These are phyloP conservation scores for Nasturtium officinale DNA, from an alignment of 345 rosid species.

Conservation along the genomic window DNA sequence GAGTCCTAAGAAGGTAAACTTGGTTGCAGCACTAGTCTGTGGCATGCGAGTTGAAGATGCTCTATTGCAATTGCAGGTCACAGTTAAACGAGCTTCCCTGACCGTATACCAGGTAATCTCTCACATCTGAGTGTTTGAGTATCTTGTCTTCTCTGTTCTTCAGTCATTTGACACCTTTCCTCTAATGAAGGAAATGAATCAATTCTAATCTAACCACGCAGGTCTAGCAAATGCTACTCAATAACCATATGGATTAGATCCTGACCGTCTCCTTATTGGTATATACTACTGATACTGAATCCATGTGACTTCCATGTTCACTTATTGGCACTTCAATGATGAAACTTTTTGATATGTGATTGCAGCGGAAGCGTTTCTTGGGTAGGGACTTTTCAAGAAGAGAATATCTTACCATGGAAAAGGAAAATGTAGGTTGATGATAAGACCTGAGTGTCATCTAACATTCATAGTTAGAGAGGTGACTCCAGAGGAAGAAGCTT, in stretches of 20 bases:
- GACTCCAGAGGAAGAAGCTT: conserved; percentile 83
- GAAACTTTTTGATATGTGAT: conserved; percentile 26
- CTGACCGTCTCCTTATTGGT: conserved; percentile 87
- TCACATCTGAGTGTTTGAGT: not conserved
- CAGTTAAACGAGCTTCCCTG: conserved; percentile 77
- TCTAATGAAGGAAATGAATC: not conserved
- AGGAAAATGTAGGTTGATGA: conserved; percentile 63
- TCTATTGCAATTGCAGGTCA: conserved; percentile 85
- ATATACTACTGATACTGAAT: conserved; percentile 35
- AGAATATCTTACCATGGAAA: conserved; percentile 65
- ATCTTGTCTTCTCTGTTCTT: not conserved
- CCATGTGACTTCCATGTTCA: not conserved
- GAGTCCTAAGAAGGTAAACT: conserved; percentile 96
- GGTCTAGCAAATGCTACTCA: conserved; percentile 92
- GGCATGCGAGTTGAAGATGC: conserved; percentile 99
- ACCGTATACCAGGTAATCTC: conserved; percentile 78
- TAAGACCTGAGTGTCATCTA: conserved; percentile 71
- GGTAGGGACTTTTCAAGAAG: conserved; percentile 76
- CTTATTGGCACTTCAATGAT: not conserved
- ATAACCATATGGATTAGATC: conserved; percentile 89
- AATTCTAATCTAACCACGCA: conserved; percentile 59
- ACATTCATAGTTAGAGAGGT: conserved; percentile 84
- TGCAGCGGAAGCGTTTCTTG: conserved; percentile 92
- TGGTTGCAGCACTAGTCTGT: conserved; percentile 90
- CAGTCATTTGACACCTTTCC: not conserved